phyloP scores from a whole-genome alignment of 2,329 filamentous ascomycete genomes.

The Geoglossum cookeanum region DNA sequence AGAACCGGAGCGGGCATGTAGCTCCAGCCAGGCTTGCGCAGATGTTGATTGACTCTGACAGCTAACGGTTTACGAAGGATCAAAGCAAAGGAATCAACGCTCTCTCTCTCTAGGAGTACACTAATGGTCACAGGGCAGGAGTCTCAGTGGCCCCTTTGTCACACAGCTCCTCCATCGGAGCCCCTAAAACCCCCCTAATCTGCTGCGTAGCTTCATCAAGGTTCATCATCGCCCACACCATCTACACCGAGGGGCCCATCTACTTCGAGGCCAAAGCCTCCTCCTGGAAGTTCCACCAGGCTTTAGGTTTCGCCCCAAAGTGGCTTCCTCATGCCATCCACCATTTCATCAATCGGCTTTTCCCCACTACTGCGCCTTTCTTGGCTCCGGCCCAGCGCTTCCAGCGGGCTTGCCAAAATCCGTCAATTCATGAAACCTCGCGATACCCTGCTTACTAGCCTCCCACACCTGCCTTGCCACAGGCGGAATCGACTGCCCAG shows the following conservation, averaged over 20 bases:
- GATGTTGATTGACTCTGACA: not conserved
- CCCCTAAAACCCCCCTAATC: not conserved
- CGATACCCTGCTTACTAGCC: conserved; percentile 49
- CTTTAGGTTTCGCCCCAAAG: not conserved
- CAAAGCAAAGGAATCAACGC: not conserved
- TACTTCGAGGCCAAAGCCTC: not conserved
- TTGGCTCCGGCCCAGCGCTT: conserved; percentile 33
- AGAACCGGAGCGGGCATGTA: not conserved
- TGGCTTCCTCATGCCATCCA: not conserved
- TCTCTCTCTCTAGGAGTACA: not conserved
- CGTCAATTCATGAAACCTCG: conserved; percentile 61
- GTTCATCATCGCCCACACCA: not conserved
- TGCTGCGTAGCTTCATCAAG: not conserved
- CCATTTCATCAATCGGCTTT: not conserved
- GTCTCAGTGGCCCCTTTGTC: not conserved
- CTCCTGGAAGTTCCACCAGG: not conserved
- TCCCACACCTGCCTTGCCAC: conserved; percentile 65
- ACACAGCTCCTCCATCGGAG: not conserved
- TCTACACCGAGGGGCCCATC: not conserved
- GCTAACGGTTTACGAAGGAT: not conserved
- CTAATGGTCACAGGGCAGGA: not conserved
- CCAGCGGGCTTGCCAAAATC: conserved; percentile 56
- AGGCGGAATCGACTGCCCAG: conserved; percentile 73
- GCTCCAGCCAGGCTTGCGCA: not conserved
- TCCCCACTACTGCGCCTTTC: conserved; percentile 39